Base-by-base conservation (phyloP, 441 rosid species). In the Gossypium davidsonii region DNA sequence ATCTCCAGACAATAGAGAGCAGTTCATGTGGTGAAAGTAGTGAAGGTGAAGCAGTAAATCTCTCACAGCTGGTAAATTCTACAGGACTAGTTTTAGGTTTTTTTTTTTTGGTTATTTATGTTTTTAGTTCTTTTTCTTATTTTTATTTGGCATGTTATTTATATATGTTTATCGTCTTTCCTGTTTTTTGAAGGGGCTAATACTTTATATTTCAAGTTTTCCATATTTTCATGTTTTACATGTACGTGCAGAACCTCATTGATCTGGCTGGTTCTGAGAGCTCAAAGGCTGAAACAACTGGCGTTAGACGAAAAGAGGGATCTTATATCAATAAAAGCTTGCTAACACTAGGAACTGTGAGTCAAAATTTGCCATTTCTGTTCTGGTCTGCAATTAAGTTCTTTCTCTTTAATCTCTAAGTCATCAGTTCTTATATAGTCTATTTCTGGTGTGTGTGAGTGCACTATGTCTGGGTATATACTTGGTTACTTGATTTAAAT, bases 191-290 rank as follows among this genome's bases (percentile, higher is more conserved):
- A 28, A 49, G 49, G 62, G 44, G 67, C 37, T 28, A 11, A 42
- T 39, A 1, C 3, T 26, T 34, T 31, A 6, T 12, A 7, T 70
- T 77, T 72, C 80, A 78, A 87, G 87, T 76, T 80, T 67, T 75
- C 65, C 74, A 71, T 73, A 49, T 78, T 51, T 51, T 51, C 55
- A 5, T 51, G 55, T 14, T 73, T 79, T 76, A 84, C 84, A 84
- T 81, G 67, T 85, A 77, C 78, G 55, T 87, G 98, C 97, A 96
- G 99, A 91, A 93, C 87, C 97, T 96, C 82, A 93, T 96, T 85
- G 99, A 96, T 88, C 93, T 96, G 86, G 99, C 99, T 81, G 99
- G 99, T 88, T 96, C 99, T 42, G 99, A 96, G 88, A 96, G 99
- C 82, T 93, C 99, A 6, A 96, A 91, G 85, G 98, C 91, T 72